Conservation (phyloP, 169 alveolate genomes). For the Amoebophrya sp. region DNA sequence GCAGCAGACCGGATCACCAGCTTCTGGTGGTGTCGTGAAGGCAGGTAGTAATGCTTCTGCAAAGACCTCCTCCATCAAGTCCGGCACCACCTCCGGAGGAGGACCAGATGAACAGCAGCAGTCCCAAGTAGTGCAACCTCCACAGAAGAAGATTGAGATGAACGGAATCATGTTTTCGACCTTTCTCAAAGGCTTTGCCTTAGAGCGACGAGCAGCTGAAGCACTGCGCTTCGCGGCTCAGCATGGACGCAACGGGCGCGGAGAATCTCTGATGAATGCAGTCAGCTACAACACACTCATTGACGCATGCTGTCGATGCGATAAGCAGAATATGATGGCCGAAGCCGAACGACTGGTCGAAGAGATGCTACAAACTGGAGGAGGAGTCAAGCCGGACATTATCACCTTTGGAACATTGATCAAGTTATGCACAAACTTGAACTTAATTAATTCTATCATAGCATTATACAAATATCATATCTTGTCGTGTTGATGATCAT, state of each 20-base stretch:
- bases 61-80: too few species aligned
- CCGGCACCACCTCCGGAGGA: too few species aligned
- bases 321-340: background rate
- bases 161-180: background rate
- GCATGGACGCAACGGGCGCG: too few species aligned
- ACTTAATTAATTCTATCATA: too few species aligned
- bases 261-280: background rate
- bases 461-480: too few species aligned
- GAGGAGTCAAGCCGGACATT: background rate
- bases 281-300: background rate
- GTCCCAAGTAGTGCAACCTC: too few species aligned
- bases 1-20: background rate
- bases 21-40: too few species aligned
- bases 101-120: too few species aligned
- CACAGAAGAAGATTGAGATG: too few species aligned
- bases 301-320: background rate
- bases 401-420: background rate
- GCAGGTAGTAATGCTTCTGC: too few species aligned
- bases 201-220: background rate
- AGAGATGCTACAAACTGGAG: background rate
- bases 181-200: background rate
- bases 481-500: too few species aligned
- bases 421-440: too few species aligned
- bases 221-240: background rate
- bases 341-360: background rate